phyloP scores from a whole-genome alignment of 129 eudicot genomes.

The Mikania micrantha region DNA sequence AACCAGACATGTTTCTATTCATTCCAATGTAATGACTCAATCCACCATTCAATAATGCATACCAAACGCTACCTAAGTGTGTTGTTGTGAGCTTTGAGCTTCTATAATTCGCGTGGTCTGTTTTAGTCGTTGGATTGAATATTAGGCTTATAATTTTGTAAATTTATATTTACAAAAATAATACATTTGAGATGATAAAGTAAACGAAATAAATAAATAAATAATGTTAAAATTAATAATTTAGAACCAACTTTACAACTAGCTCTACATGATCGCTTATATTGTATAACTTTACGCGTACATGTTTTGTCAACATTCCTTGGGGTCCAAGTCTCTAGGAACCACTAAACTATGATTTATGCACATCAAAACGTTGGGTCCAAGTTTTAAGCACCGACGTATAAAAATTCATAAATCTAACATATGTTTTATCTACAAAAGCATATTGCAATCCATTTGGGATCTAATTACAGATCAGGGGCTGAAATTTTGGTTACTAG shows the following conservation, averaged over 20 bases:
- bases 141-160: neutral
- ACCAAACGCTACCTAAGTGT: no score
- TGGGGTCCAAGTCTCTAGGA: neutral
- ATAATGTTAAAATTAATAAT: neutral
- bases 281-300: neutral
- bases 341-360: no score
- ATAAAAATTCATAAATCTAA: neutral
- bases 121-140: no score
- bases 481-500: no score
- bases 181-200: neutral
- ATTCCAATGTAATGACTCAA: no score
- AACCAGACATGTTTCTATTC: no score
- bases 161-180: neutral
- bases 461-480: no score
- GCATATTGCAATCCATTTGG: no score
- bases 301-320: neutral
- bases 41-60: no score
- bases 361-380: neutral
- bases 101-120: no score
- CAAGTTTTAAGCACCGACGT: neutral
- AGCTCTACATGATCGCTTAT: neutral
- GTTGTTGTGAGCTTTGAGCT: no score
- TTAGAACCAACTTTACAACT: neutral
- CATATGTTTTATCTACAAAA: no score
- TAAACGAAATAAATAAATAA: neutral